phyloP scores from a whole-genome alignment of 495 filamentous ascomycete genomes.

The Aspergillus hancockii region DNA sequence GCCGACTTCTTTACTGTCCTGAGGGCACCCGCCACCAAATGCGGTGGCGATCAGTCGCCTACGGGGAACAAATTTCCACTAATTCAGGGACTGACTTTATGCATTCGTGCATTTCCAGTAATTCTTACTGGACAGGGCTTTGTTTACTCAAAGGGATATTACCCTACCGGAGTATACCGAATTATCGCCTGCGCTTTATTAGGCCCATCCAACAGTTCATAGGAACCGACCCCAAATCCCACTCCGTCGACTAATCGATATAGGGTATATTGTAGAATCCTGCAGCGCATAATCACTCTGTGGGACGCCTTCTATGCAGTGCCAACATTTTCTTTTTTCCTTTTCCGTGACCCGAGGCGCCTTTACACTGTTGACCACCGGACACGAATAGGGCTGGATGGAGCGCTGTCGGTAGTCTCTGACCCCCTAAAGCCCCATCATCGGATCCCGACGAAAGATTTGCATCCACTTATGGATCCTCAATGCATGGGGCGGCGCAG shows the following conservation, averaged over 20 bases:
- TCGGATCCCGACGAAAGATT: background rate
- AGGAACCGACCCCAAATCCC: background rate
- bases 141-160: background rate
- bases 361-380: background rate
- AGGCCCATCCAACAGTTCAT: background rate
- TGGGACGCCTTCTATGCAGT: background rate
- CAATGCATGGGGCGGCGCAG: conserved; percentile 4
- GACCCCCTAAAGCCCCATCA: background rate
- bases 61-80: background rate
- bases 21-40: background rate
- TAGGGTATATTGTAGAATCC: background rate
- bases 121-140: background rate
- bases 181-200: background rate
- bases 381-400: background rate
- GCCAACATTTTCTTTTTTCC: background rate
- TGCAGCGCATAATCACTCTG: background rate
- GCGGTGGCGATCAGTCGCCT: background rate
- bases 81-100: background rate
- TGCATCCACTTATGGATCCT: conserved; percentile 6
- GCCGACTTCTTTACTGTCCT: background rate
- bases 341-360: background rate
- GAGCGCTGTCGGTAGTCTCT: background rate
- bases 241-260: background rate
- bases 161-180: background rate
- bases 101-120: background rate